Percentiles rank a stretch among this genome's conserved stretches.
Evolutionary conservation across 331 rosid species (phyloP).

Genomic region (Telfairia occidentalis): DNA sequence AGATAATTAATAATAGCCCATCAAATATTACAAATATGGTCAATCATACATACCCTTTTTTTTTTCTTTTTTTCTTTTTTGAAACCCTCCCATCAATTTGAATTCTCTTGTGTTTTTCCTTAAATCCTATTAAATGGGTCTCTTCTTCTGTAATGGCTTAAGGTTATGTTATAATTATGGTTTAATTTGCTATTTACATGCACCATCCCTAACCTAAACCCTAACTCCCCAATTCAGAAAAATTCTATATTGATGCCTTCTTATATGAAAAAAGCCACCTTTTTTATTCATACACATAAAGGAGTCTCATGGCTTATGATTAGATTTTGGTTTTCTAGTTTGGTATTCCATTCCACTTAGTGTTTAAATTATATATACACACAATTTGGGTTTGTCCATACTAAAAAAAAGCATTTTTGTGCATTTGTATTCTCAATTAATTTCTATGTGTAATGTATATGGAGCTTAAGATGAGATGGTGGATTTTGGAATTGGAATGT

Average conservation of each 20-base stretch:
- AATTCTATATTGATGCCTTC: background rate
- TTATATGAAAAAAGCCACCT: background rate
- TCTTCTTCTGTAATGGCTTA: background rate
- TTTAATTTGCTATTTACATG: background rate
- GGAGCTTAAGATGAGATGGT: background rate
- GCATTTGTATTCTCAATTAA: background rate
- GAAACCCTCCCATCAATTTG: background rate
- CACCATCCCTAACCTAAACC: constrained; percentile 7
- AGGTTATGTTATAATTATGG: background rate
- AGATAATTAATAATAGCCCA: background rate
- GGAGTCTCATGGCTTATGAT: background rate
- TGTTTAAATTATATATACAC: background rate
- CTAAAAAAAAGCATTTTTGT: background rate
- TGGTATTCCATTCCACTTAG: background rate
- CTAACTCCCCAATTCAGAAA: constrained; percentile 3
- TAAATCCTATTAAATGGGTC: background rate
- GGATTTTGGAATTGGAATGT: background rate
- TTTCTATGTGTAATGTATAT: background rate
- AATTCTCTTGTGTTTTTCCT: background rate
- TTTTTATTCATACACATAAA: background rate
- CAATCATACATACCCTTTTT: background rate
- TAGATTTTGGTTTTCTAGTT: background rate
- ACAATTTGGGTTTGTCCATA: background rate
- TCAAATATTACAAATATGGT: constrained; percentile 2
- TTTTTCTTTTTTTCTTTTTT: background rate